Conservation (phyloP, 495 filamentous ascomycete species). For the Immersiella caudata region DNA sequence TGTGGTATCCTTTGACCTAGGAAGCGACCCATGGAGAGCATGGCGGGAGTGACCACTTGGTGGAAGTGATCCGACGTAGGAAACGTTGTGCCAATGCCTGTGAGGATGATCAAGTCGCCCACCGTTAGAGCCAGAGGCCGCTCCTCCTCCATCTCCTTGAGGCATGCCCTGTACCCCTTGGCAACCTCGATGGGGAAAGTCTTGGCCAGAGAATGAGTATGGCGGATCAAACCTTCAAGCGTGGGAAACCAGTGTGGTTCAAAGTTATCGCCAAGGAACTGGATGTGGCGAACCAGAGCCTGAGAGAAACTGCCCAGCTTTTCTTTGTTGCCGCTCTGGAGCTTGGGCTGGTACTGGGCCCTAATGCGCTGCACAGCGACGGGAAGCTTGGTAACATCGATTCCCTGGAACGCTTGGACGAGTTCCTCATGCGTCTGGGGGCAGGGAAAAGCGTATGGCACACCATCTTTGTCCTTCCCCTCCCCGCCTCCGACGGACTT, state of each 20-base stretch:
- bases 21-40: conserved; percentile 77
- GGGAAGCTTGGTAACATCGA: conserved; percentile 66
- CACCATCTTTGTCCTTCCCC: conserved; percentile 48
- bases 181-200: conserved; percentile 75
- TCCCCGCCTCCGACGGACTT: conserved; percentile 34
- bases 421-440: conserved; percentile 76
- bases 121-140: conserved; percentile 63
- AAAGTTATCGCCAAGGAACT: conserved; percentile 59
- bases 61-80: conserved; percentile 97
- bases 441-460: conserved; percentile 84
- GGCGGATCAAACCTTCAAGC: conserved; percentile 47
- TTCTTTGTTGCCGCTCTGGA: conserved; percentile 79
- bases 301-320: conserved; percentile 75
- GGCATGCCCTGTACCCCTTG: conserved; percentile 70
- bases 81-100: conserved; percentile 81
- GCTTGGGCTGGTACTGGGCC: conserved; percentile 84
- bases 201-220: conserved; percentile 71
- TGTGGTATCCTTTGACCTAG: conserved; percentile 75
- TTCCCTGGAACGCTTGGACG: conserved; percentile 60
- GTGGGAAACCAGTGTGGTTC: conserved; percentile 42
- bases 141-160: conserved; percentile 64
- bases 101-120: conserved; percentile 79
- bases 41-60: conserved; percentile 85
- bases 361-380: conserved; percentile 86
- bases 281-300: conserved; percentile 77